Conservation (phyloP, 768 basidiomycete species). For the Pholiota microspora region DNA sequence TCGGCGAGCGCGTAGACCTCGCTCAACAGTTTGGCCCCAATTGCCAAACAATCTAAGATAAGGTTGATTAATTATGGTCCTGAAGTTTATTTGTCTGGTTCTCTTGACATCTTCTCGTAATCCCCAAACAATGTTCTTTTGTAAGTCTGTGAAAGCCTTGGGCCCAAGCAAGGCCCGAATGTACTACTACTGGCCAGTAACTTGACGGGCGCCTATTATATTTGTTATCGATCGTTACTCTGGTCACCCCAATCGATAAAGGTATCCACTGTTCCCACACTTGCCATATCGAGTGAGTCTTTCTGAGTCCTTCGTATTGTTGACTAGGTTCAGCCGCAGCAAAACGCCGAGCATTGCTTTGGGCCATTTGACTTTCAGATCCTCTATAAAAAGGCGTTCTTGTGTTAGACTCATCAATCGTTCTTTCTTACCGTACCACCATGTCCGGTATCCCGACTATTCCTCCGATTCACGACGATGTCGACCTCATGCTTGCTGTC, state of each 20-base stretch:
- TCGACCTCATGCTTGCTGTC: slow-evolving; percentile 55
- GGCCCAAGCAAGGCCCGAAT: no score
- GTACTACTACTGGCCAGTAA: no score
- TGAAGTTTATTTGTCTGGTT: background rate
- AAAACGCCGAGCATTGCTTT: background rate
- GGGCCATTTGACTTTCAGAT: background rate
- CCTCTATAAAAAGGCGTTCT: slow-evolving; percentile 19
- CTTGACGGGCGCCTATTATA: slow-evolving; percentile 1
- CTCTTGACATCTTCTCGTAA: background rate
- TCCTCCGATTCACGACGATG: slow-evolving; percentile 54
- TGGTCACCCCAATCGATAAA: background rate
- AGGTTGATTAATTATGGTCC: background rate
- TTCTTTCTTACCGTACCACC: slow-evolving; percentile 17
- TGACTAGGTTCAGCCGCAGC: background rate
- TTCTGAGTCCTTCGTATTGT: background rate
- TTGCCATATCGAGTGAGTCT: background rate
- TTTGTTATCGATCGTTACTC: slow-evolving; percentile 3
- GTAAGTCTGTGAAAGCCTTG: no score
- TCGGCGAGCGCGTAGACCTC: no score
- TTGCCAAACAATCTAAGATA: no score
- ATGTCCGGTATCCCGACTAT: slow-evolving; percentile 41
- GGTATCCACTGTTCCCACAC: background rate
- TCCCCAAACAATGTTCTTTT: no score
- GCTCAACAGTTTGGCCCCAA: no score
- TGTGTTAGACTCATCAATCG: slow-evolving; percentile 6